phyloP scores from a whole-genome alignment of 192 early-diverging fungal genomes.

The Diversispora eburnea region DNA sequence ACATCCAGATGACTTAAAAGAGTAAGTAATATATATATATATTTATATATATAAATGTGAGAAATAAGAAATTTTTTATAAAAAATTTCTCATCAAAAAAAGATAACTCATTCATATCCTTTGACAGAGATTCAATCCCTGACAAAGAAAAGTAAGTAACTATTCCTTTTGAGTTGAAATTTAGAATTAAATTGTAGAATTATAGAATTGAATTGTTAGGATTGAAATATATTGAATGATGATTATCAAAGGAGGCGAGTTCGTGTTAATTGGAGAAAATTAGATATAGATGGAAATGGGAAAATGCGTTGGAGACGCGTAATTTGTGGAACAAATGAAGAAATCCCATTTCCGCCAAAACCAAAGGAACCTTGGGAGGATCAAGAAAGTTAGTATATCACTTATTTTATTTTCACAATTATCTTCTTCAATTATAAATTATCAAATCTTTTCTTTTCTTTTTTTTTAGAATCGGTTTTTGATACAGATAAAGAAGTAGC shows the following conservation, averaged over 20 bases:
- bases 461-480: neutral
- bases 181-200: neutral
- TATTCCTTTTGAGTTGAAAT: neutral
- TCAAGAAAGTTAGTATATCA: conserved; percentile 1
- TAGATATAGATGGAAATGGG: conserved; percentile 6
- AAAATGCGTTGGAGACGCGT: conserved; percentile 10
- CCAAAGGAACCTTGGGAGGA: neutral
- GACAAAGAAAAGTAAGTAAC: neutral
- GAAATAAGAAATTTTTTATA: neutral
- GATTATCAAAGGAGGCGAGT: neutral
- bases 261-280: conserved; percentile 2
- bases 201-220: neutral
- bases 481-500: neutral
- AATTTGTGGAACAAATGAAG: neutral
- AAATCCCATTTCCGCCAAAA: neutral
- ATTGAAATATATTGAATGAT: neutral
- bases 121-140: neutral
- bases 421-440: neutral
- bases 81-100: neutral
- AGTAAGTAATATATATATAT: conserved; percentile 35
- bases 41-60: too few relatives aligned
- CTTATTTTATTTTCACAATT: neutral
- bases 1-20: conserved; percentile 37
- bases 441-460: neutral
- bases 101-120: neutral